Base-by-base conservation (phyloP, 2,329 filamentous ascomycete genomes). In the Thelonectria rubi region DNA sequence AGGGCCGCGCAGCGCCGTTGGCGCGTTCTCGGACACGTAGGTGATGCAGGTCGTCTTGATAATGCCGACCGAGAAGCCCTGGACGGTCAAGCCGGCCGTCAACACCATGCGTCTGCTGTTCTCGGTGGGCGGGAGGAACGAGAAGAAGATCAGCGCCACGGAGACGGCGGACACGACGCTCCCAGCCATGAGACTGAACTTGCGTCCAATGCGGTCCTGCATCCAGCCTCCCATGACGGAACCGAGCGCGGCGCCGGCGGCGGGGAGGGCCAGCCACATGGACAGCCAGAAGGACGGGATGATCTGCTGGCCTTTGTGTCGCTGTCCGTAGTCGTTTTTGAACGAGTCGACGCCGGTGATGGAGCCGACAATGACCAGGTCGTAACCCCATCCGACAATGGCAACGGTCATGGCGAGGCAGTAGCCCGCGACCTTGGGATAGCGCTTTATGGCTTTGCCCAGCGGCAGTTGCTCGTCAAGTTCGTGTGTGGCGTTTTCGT, bases 1-100 rank as follows among this genome's bases (percentile, higher is more conserved):
- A 0, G 73, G 62, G 7, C 67, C 73, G 1, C 73, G 70, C 0
- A 74, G 49, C 0, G 72, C 64, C 0, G 70, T 72, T 0, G 73
- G 73, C 0, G 72, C 63, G 9, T 69, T 74, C 21, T 74, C 72
- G 0, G 73, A 74, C 0, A 74, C 67, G 57, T 95, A 73, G 1
- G 73, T 73, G 10, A 72, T 60, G 20, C 65, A 67, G 0, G 66
- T 70, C 0, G 69, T 67, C n/a, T 67, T 71, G 34, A 74, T 65
- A 1, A 69, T 55, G 9, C 71, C 71, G 2, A 74, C 68, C 0
- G 73, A 64, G 5, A 71, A 59, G 2, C 73, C 74, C 3, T 76
- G 73, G 0, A 75, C 55, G 0, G 65, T 64, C 49, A 72, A 58
- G 0, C 74, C 74, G 2, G 49, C 65, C 0, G 68, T 69, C n/a